Evolutionary conservation across 345 rosid genomes (phyloP).

Genomic region (Euclidium syriacum): DNA sequence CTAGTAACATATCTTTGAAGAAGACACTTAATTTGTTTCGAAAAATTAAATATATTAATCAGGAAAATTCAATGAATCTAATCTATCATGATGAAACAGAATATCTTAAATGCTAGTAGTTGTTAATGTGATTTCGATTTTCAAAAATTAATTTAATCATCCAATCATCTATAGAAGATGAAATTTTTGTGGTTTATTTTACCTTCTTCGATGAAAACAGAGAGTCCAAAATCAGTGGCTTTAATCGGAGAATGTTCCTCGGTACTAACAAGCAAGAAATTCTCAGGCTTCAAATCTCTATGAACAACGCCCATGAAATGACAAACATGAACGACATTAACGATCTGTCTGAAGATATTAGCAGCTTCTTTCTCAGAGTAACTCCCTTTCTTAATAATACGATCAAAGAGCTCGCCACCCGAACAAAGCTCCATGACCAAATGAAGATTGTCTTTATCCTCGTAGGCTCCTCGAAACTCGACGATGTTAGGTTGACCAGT

Average conservation of each 20-base stretch:
- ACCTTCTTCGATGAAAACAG: slow-evolving; percentile 92
- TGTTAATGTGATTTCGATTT: too few relatives aligned
- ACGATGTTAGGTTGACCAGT: slow-evolving; percentile 89
- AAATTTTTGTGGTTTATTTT: neutral
- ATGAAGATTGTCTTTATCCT: slow-evolving; percentile 57
- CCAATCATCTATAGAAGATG: too few relatives aligned
- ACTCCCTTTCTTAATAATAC: slow-evolving; percentile 63
- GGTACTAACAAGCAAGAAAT: slow-evolving; percentile 61
- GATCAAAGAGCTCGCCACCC: slow-evolving; percentile 92
- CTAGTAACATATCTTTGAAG: neutral
- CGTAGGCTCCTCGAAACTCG: slow-evolving; percentile 75
- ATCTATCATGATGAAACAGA: too few relatives aligned
- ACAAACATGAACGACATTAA: slow-evolving; percentile 84
- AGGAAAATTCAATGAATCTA: too few relatives aligned
- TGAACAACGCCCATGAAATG: slow-evolving; percentile 97
- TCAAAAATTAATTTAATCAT: too few relatives aligned
- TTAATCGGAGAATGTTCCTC: slow-evolving; percentile 52
- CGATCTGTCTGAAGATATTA: slow-evolving; percentile 57
- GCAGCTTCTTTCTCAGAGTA: slow-evolving; percentile 87
- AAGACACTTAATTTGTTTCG: neutral
- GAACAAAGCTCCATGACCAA: slow-evolving; percentile 92
- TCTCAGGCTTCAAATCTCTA: slow-evolving; percentile 92
- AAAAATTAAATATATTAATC: too few relatives aligned
- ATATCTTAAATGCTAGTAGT: too few relatives aligned
- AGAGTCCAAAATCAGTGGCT: slow-evolving; percentile 85